phyloP scores from a whole-genome alignment of 805 yeast species.

The Kazachstania africana region DNA sequence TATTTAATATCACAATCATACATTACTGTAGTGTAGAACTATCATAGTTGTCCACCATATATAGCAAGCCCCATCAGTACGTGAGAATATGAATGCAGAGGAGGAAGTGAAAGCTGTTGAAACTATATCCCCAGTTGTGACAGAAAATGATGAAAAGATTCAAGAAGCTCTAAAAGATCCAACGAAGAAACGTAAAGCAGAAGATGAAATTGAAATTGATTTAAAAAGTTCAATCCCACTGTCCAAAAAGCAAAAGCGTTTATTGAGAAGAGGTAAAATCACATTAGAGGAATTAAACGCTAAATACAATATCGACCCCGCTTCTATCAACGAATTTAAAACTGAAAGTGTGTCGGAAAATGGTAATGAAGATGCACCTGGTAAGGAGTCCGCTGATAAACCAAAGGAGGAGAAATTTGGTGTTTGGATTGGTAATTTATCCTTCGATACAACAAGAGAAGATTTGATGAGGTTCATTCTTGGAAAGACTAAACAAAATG shows the following conservation, averaged over 20 bases:
- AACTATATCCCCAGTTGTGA: too few species aligned
- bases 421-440: slow-evolving; percentile 90
- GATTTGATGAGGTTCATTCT: slow-evolving; percentile 56
- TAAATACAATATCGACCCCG: slow-evolving; percentile 29
- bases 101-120: too few species aligned
- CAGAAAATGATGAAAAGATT: slow-evolving; percentile 17
- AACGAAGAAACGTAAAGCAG: slow-evolving; percentile 28
- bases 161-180: slow-evolving; percentile 26
- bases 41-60: too few species aligned
- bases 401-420: slow-evolving; percentile 44
- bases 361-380: slow-evolving; percentile 14
- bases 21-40: too few species aligned
- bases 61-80: too few species aligned
- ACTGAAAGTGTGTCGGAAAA: slow-evolving; percentile 27
- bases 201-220: slow-evolving; percentile 57
- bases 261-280: slow-evolving; percentile 64
- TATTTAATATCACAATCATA: too few species aligned
- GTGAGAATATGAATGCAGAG: too few species aligned
- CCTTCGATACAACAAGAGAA: slow-evolving; percentile 72
- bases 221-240: slow-evolving; percentile 64
- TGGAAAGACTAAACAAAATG: slow-evolving; percentile 39
- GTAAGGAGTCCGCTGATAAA: slow-evolving; percentile 24
- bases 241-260: slow-evolving; percentile 84
- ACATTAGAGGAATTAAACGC: slow-evolving; percentile 44
- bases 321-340: slow-evolving; percentile 25